Base-by-base conservation (phyloP, 2,329 filamentous ascomycete species). In the Grosmannia clavigera region DNA sequence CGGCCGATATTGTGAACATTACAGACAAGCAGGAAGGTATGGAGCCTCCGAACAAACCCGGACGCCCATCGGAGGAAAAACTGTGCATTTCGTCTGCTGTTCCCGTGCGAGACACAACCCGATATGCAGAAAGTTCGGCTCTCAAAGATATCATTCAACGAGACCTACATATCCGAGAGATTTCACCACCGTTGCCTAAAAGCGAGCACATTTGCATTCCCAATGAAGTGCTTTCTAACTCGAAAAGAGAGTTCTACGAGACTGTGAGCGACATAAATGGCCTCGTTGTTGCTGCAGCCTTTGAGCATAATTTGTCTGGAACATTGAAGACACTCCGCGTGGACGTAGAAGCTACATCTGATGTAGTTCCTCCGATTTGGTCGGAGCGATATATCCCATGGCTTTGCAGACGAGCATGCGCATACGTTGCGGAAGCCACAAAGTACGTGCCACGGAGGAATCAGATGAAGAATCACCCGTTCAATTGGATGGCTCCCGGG, bases 181-280 rank as follows among this genome's bases (percentile, higher is more conserved):
- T 58, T 6, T 29, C 50, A 3, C 57, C 57, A n/a, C 35, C 57
- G 4, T 25, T 58, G 19, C 25, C 57, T 3, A 5, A 46, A 6
- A 33, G 19, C 43, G 46, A 58, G 14, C 50, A 33, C 35, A 58
- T 58, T 25, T 10, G 54, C 25, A 40, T 58, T 1, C 4, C 6
- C 16, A 10, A 22, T 2, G 16, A 46, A 3, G 57, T 58, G 10
- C 57, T n/a, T n/a, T 27, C 33, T 5, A 31, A 58, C n/a, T 3
- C n/a, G 22, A 53, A 58, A 31, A 29, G 25, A 12, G 31, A 27
- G 11, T 54, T 46, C 12, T 38, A 58, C n/a, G 57, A 58, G 43
- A 5, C 50, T 48, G 57, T 58, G 14, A 33, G 50, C 27, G 57
- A 58, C 16, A 40, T 58, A 22, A 58, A 58, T 5, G 57, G 57